Percentiles rank a stretch among this genome's conserved stretches.
These are phyloP conservation scores for Solanum etuberosum DNA, from an alignment of 257 asterid genomes.

Conservation along the genomic window DNA sequence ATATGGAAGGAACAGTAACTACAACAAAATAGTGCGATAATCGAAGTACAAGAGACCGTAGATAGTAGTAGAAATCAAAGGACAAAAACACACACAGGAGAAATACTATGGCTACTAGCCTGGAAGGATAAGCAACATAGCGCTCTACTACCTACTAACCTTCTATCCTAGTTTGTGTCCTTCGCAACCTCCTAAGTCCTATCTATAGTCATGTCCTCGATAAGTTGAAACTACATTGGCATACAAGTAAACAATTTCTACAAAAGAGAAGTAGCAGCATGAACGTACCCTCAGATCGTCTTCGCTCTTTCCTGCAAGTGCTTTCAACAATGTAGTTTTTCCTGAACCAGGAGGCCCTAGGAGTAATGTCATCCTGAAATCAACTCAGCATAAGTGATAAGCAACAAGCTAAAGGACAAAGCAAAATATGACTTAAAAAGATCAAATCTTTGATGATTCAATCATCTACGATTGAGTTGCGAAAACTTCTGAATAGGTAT, in stretches of 20 bases:
- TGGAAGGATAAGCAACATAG: background rate
- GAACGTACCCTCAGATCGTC: constrained; percentile 54
- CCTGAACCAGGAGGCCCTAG: constrained; percentile 96
- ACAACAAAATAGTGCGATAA: background rate
- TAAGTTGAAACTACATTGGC: background rate
- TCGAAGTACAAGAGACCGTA: background rate
- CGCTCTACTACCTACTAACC: background rate
- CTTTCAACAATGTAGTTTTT: constrained; percentile 66
- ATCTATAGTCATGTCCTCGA: background rate
- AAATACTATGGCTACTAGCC: background rate
- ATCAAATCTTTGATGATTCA: background rate
- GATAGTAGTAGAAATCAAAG: background rate
- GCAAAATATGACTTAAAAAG: background rate
- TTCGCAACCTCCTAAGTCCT: background rate
- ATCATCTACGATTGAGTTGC: background rate
- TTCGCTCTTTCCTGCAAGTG: constrained; percentile 72
- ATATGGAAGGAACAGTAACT: background rate
- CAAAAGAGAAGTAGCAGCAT: background rate
- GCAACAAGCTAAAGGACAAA: background rate
- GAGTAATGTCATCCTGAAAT: constrained; percentile 70
- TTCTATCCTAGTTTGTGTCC: background rate
- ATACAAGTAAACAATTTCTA: background rate
- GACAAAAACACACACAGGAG: background rate
- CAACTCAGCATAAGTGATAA: background rate
- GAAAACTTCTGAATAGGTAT: background rate